Evolutionary conservation across 495 filamentous ascomycete genomes (phyloP), one percentile per base, ranked within the genome.

Genomic region (Durotheca rogersii): DNA sequence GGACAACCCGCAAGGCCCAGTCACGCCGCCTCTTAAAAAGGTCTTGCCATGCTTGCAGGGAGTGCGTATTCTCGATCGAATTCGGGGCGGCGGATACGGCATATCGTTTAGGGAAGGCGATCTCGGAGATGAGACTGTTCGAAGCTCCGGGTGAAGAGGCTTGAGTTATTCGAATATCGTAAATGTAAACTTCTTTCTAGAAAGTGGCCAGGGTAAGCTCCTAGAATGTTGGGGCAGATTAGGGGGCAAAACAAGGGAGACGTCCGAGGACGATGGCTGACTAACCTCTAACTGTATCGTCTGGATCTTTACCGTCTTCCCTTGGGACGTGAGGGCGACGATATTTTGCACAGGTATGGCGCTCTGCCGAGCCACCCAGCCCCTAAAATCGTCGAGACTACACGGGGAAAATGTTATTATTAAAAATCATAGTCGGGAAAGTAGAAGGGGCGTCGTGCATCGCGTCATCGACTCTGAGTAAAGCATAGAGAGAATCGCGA

Each of bases 121-220:
- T 64, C 47, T 78, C 73, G 57, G 78, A 72, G 43, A 79, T 70
- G 31, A 69, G 48, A 35, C 64, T 39, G 36, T 68, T 58, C 12
- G 66, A 57, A 51, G 69, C 56, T 23, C 61, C 62, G 33, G 67
- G 53, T 35, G 72, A 68, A 25, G 72, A 69, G 12, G 72, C 57
- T 12, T 80, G 72, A 17, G 84, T 78, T 59, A 83, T 80, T 54
- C 83, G 81, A 42, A 83, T 80, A 67, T 93, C 87, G 65, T 92
- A 96, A 25, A 95, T 80, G 58, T 88, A 94, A 51, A 96, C 83
- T 64, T 95, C 89, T 48, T 79, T 86, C 87, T 95, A 37, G 23
- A 27, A 27, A 27, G 23, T 27, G 4, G 23, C 9, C 23, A 41
- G 17, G 3, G 43, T 53, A 32, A 63, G 59, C 40, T n/a, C 14